These are phyloP conservation scores for Emmonsiellopsis sp. DNA, from an alignment of 2,329 filamentous ascomycete genomes.

Conservation along the genomic window DNA sequence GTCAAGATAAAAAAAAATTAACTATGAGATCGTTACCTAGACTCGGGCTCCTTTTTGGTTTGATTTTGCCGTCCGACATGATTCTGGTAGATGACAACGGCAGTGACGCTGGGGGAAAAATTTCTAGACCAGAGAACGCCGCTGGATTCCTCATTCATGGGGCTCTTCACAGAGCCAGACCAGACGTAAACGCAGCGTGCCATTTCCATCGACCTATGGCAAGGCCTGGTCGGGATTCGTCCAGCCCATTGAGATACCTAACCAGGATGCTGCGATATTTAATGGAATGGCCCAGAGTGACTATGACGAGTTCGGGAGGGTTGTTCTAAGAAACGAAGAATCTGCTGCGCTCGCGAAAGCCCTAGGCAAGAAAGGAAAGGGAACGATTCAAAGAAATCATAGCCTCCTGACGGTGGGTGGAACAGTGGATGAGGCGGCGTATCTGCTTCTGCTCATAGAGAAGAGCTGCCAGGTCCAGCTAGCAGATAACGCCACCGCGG, in stretches of 20 bases:
- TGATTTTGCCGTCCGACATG: constrained; percentile 37
- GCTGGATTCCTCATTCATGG: constrained; percentile 41
- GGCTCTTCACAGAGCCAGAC: constrained; percentile 37
- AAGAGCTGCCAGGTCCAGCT: constrained; percentile 61
- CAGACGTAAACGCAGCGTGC: constrained; percentile 37
- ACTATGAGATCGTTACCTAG: constrained; percentile 15
- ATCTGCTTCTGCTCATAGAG: constrained; percentile 60
- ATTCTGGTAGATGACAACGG: constrained; percentile 37
- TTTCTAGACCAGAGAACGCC: constrained; percentile 32
- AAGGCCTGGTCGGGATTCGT: constrained; percentile 36
- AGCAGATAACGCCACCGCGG: constrained; percentile 55
- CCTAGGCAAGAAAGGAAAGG: constrained; percentile 15
- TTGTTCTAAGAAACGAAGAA: constrained; percentile 38
- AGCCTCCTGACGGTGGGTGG: constrained; percentile 49
- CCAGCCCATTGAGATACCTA: constrained; percentile 34
- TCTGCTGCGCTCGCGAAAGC: constrained; percentile 33
- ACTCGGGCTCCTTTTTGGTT: constrained; percentile 28
- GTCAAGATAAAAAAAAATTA: constrained; percentile 23
- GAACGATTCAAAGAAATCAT: constrained; percentile 22
- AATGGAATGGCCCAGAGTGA: constrained; percentile 28
- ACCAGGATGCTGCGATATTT: constrained; percentile 27
- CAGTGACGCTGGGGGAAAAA: constrained; percentile 31
- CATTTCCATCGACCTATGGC: constrained; percentile 38
- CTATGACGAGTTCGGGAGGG: constrained; percentile 39
- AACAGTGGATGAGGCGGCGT: constrained; percentile 67